Conservation (phyloP, 1,284 basidiomycete species). For the Fomitopsis betulina region DNA sequence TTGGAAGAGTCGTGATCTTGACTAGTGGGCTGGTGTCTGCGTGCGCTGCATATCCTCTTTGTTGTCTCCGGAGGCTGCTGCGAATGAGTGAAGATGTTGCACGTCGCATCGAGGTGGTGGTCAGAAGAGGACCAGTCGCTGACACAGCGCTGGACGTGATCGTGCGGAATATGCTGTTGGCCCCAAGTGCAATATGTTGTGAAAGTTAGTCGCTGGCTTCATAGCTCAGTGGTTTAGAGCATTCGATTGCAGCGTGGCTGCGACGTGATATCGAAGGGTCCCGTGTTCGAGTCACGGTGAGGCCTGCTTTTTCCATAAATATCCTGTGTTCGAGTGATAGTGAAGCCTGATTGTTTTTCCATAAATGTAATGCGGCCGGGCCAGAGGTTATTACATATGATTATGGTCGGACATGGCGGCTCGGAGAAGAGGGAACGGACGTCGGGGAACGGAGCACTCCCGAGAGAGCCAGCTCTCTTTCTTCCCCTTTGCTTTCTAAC, state of each 20-base stretch:
- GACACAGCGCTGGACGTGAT: neutral
- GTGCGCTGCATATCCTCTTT: slow-evolving; percentile 6
- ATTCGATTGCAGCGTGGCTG: neutral
- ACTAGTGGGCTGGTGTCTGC: slow-evolving; percentile 27
- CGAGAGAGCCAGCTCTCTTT: neutral
- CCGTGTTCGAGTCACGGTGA: neutral
- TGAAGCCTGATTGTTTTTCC: neutral
- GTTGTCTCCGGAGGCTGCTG: neutral
- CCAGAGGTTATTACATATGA: too few relatives aligned
- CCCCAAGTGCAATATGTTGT: neutral
- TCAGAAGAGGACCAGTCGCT: neutral
- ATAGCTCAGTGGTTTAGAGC: neutral
- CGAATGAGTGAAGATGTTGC: slow-evolving; percentile 5
- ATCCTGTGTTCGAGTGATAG: neutral
- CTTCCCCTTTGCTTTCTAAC: neutral
- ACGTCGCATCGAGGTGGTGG: slow-evolving; percentile 7
- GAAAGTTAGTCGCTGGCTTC: neutral
- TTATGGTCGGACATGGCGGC: neutral
- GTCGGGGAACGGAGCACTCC: neutral
- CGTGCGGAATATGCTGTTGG: neutral
- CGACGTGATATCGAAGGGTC: neutral
- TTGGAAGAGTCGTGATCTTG: slow-evolving; percentile 83
- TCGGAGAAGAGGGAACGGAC: neutral
- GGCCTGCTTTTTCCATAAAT: neutral
- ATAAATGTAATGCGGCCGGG: too few relatives aligned